These are phyloP conservation scores for Nothophaeocryptopus gaeumannii DNA, from an alignment of 2,329 filamentous ascomycete genomes.

Conservation along the genomic window DNA sequence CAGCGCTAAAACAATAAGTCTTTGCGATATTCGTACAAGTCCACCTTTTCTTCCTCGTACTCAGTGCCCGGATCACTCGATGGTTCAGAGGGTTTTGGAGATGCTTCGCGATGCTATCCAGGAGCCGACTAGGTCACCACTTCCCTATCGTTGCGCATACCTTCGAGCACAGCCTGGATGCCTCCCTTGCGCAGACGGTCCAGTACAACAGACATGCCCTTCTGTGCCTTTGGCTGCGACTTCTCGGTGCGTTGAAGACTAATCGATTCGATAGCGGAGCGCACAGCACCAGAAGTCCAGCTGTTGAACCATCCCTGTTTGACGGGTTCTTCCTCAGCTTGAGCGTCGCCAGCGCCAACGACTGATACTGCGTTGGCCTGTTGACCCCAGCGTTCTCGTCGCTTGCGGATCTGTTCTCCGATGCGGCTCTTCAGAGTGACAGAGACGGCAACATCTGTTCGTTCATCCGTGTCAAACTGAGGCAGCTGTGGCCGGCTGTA, in stretches of 20 bases:
- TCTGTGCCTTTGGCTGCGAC: constrained; percentile 74
- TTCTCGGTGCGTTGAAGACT: constrained; percentile 74
- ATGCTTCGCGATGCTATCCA: too few relatives aligned
- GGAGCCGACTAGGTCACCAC: background rate
- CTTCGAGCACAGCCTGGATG: constrained; percentile 66
- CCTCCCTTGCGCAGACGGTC: constrained; percentile 67
- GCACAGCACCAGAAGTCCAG: constrained; percentile 69
- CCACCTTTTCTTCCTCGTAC: background rate
- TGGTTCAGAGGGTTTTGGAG: too few relatives aligned
- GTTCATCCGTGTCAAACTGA: constrained; percentile 33
- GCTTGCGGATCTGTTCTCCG: constrained; percentile 64
- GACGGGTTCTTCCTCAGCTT: constrained; percentile 44
- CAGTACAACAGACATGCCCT: constrained; percentile 79
- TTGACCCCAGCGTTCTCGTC: constrained; percentile 42
- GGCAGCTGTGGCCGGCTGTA: constrained; percentile 53
- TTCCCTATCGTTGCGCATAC: constrained; percentile 60
- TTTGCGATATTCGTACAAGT: constrained; percentile 9
- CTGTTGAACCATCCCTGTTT: constrained; percentile 57
- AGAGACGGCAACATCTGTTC: constrained; percentile 69
- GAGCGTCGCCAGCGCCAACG: constrained; percentile 35
- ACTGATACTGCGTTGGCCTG: constrained; percentile 39
- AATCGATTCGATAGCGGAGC: constrained; percentile 75
- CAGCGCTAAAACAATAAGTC: constrained; percentile 9
- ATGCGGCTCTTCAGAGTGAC: constrained; percentile 71
- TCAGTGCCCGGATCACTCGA: too few relatives aligned